Evolutionary conservation across 176 grass and related monocot species (phyloP).

Genomic region (Musa beccarii): DNA sequence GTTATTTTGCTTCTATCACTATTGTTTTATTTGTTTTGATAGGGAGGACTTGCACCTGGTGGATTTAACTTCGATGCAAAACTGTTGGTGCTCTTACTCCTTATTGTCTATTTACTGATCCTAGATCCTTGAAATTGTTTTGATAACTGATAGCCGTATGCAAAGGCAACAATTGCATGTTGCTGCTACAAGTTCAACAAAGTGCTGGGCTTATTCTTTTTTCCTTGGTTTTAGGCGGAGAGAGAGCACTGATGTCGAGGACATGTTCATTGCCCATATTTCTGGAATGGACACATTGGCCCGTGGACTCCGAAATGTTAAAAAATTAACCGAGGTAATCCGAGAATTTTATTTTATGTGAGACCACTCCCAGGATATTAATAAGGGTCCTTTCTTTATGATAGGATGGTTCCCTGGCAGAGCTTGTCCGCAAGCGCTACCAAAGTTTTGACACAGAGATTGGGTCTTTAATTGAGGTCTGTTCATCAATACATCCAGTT

Average conservation of each 20-base stretch:
- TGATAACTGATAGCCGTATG: too few relatives aligned
- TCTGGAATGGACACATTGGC: slow-evolving; percentile 90
- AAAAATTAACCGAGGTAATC: slow-evolving; percentile 68
- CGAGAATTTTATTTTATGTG: neutral
- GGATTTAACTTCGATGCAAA: slow-evolving; percentile 98
- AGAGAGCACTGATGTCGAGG: slow-evolving; percentile 96
- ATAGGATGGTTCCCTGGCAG: slow-evolving; percentile 79
- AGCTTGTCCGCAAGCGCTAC: slow-evolving; percentile 87
- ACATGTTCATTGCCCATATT: slow-evolving; percentile 92
- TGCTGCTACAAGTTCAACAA: too few relatives aligned
- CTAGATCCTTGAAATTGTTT: too few relatives aligned
- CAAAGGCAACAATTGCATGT: too few relatives aligned
- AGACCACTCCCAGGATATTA: neutral
- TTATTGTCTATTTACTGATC: neutral
- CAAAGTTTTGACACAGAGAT: slow-evolving; percentile 85
- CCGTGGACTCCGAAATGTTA: slow-evolving; percentile 74
- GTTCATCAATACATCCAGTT: neutral
- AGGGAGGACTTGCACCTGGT: slow-evolving; percentile 94
- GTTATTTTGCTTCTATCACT: neutral
- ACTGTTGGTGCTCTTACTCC: slow-evolving; percentile 44
- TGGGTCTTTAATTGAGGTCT: slow-evolving; percentile 72
- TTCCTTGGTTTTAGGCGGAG: slow-evolving; percentile 50
- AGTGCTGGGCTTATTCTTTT: slow-evolving; percentile 1
- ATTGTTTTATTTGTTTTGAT: slow-evolving; percentile 4
- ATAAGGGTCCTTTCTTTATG: slow-evolving; percentile 3